Conservation (phyloP, 2,329 filamentous ascomycete genomes). For the Alternaria gansuensis region DNA sequence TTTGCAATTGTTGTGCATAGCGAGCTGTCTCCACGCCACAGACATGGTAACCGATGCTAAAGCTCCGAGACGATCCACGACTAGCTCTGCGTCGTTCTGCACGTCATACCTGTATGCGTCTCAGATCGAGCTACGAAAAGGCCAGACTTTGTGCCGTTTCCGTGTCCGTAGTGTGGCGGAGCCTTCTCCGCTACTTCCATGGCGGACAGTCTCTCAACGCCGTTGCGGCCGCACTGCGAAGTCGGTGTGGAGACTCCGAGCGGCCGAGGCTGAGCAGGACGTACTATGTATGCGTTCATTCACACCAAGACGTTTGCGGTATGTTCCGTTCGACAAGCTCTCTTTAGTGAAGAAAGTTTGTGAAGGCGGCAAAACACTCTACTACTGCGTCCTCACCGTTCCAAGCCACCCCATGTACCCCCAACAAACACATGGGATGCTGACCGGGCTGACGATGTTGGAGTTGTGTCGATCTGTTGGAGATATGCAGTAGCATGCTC, state of each 20-base stretch:
- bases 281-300: slow-evolving; percentile 1
- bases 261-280: slow-evolving; percentile 1
- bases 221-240: background rate
- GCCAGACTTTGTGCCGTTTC: slow-evolving; percentile 5
- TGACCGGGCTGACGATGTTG: background rate
- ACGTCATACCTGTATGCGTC: slow-evolving; percentile 26
- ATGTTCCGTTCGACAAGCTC: slow-evolving; percentile 2
- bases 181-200: slow-evolving; percentile 9
- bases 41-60: slow-evolving; percentile 12
- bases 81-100: slow-evolving; percentile 21
- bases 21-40: slow-evolving; percentile 10
- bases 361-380: background rate
- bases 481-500: slow-evolving; percentile 1
- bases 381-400: background rate
- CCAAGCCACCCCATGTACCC: background rate
- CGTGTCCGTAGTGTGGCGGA: slow-evolving; percentile 12
- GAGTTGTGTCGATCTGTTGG: background rate
- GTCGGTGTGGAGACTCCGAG: slow-evolving; percentile 12
- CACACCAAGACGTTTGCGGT: background rate
- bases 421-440: background rate
- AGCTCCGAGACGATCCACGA: slow-evolving; percentile 19
- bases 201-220: background rate
- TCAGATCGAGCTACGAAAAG: slow-evolving; percentile 14
- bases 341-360: background rate
- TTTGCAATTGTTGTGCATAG: background rate